Base-by-base conservation (phyloP, 2,329 filamentous ascomycete genomes). In the Leptographium lundbergii region DNA sequence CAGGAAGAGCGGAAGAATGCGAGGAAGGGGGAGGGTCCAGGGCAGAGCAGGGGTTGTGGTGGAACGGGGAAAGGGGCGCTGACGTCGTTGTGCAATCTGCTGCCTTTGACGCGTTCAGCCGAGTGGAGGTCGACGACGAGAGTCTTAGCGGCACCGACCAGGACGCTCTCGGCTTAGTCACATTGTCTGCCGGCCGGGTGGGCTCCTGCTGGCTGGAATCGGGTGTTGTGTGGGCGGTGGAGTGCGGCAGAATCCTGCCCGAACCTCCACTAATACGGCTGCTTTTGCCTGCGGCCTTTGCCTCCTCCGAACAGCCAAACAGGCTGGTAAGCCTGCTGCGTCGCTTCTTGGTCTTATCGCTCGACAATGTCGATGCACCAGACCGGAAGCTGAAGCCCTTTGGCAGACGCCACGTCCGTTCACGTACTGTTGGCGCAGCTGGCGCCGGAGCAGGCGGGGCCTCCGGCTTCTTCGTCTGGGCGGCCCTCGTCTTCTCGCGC, bases 341-440 rank as follows among this genome's bases (percentile, higher is more conserved):
- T 17, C 54, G 39, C 10, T 34, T 36, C 39, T 48, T 32, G 19
- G 1, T 54, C 14, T 22, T 22, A n/a, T 24, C 9, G n/a, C n/a
- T n/a, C n/a, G n/a, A n/a, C n/a, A n/a, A n/a, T n/a, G n/a, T n/a
- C 57, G 60, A 56, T n/a, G 54, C 22, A 25, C 45, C 22, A 7
- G 59, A 27, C 4, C 59, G 61, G 50, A 63, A 59, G 54, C 60
- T 53, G 42, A 63, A 54, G 4, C 56, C 42, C 22, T 42, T 47
- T 7, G 57, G 48, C 55, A 65, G 54, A 2, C 48, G 61, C 61
- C 62, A 61, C 56, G 57, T 59, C 48, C 39, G 55, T n/a, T 62
- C 59, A 19, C 60, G 57, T 0, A 47, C 22, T 24, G 50, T 14
- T 13, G 55, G n/a, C 29, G 48, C 14, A 32, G 50, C n/a, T n/a